phyloP scores from a whole-genome alignment of 2,329 filamentous ascomycete genomes.

The Pseudophaeomoniella oleicola region DNA sequence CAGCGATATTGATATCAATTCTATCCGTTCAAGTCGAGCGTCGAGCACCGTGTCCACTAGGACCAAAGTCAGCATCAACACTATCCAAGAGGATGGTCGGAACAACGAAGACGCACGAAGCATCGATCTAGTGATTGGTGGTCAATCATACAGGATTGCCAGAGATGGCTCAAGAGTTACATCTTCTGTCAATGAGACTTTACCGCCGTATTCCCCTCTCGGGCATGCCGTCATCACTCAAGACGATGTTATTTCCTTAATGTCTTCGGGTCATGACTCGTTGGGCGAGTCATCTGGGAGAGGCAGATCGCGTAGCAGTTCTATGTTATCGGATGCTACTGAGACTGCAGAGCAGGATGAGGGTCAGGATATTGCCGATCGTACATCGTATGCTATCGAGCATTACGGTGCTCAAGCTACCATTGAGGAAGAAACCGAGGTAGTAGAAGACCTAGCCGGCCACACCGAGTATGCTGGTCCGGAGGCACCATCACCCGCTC shows the following conservation, averaged over 20 bases:
- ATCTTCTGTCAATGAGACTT: conserved; percentile 5
- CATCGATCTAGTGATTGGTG: conserved; percentile 16
- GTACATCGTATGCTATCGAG: neutral
- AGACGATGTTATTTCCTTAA: neutral
- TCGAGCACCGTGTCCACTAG: conserved; percentile 17
- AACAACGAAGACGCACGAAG: conserved; percentile 14
- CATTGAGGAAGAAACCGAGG: neutral
- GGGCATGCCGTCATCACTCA: conserved; percentile 4
- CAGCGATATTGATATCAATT: neutral
- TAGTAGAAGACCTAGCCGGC: neutral
- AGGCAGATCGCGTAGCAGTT: neutral
- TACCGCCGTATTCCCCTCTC: conserved; percentile 9
- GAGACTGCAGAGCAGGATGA: neutral
- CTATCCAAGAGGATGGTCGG: conserved; percentile 11
- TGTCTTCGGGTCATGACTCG: neutral
- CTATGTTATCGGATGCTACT: neutral
- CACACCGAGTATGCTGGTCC: neutral
- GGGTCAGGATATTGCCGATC: neutral
- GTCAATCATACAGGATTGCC: conserved; percentile 16
- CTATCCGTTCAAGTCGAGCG: conserved; percentile 11
- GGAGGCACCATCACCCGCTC: neutral
- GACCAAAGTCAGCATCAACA: conserved; percentile 15
- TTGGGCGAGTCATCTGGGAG: neutral
- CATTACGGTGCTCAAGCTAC: neutral
- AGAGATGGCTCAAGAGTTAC: conserved; percentile 17